These are phyloP conservation scores for Pyricularia pennisetigena DNA, from an alignment of 2,329 filamentous ascomycete species.

Conservation along the genomic window DNA sequence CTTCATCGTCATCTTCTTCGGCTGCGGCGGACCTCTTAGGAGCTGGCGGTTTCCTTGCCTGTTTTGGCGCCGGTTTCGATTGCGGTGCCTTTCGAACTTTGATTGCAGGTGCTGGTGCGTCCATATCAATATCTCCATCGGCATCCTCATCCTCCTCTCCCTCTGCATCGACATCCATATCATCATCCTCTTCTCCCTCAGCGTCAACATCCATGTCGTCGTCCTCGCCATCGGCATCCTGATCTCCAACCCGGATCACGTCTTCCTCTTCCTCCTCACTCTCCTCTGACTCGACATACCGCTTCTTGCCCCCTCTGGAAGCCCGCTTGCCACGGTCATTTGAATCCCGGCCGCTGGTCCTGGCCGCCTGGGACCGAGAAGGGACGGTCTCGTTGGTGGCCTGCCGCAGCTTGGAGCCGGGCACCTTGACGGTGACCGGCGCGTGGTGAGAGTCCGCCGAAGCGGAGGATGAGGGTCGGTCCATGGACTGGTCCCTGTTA, in stretches of 20 bases:
- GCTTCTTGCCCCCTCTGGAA: slow-evolving; percentile 46
- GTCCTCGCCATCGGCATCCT: slow-evolving; percentile 23
- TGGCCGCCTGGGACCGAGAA: slow-evolving; percentile 7
- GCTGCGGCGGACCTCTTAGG: neutral
- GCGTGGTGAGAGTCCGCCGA: slow-evolving; percentile 31
- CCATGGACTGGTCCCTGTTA: slow-evolving; percentile 17
- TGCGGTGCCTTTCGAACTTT: slow-evolving; percentile 6
- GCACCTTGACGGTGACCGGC: slow-evolving; percentile 41
- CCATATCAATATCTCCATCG: slow-evolving; percentile 29
- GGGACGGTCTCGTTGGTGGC: slow-evolving; percentile 25
- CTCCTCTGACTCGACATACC: slow-evolving; percentile 46
- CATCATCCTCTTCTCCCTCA: slow-evolving; percentile 16
- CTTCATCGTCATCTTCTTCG: slow-evolving; percentile 24
- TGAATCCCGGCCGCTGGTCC: slow-evolving; percentile 18
- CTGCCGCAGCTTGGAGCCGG: slow-evolving; percentile 41
- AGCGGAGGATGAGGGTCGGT: slow-evolving; percentile 34
- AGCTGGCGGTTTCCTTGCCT: neutral
- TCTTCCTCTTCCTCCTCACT: slow-evolving; percentile 32
- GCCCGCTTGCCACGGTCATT: slow-evolving; percentile 26
- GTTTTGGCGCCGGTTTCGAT: neutral
- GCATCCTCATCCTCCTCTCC: slow-evolving; percentile 28
- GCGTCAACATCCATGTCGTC: slow-evolving; percentile 24
- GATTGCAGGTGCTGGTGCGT: slow-evolving; percentile 14
- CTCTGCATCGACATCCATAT: slow-evolving; percentile 20
- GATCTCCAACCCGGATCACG: slow-evolving; percentile 14